phyloP scores from a whole-genome alignment of 768 basidiomycete genomes.

The Boletus tylopilopsis region DNA sequence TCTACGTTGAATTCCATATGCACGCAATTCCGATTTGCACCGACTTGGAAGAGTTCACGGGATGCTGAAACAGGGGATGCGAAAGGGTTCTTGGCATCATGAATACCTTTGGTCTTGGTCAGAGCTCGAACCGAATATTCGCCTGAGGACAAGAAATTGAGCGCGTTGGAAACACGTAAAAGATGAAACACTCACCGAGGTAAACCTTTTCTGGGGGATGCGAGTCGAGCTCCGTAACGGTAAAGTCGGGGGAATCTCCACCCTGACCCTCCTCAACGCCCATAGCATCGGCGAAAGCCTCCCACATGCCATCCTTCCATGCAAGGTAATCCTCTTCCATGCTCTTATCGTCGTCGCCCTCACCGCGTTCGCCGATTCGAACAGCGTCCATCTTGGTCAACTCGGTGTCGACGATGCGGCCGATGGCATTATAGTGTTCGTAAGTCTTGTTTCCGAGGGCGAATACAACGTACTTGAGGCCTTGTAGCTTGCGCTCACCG shows the following conservation, averaged over 20 bases:
- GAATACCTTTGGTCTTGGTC: constrained; percentile 90
- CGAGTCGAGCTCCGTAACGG: constrained; percentile 76
- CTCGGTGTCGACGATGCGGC: constrained; percentile 68
- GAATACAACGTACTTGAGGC: constrained; percentile 93
- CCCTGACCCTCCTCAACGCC: constrained; percentile 95
- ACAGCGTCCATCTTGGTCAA: constrained; percentile 77
- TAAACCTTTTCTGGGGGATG: constrained; percentile 88
- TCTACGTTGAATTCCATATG: constrained; percentile 93
- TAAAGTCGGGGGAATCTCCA: constrained; percentile 92
- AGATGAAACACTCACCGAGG: constrained; percentile 57
- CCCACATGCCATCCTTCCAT: constrained; percentile 99
- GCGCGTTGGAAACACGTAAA: neutral
- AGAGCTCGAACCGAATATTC: constrained; percentile 95
- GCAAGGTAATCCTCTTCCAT: constrained; percentile 99
- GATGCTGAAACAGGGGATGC: constrained; percentile 75
- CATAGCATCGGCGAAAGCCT: constrained; percentile 76
- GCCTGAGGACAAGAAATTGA: constrained; percentile 40
- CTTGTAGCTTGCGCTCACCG: constrained; percentile 69
- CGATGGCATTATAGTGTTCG: constrained; percentile 94
- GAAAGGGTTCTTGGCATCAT: constrained; percentile 97
- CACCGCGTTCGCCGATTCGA: constrained; percentile 86
- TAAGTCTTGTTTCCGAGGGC: constrained; percentile 91
- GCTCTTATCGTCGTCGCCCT: constrained; percentile 98
- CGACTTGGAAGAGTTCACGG: constrained; percentile 79
- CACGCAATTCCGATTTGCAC: constrained; percentile 82